Percentiles rank a stretch among this genome's conserved stretches.
Conservation (phyloP, 192 early-diverging fungal genomes). For the Podochytrium sp. region DNA sequence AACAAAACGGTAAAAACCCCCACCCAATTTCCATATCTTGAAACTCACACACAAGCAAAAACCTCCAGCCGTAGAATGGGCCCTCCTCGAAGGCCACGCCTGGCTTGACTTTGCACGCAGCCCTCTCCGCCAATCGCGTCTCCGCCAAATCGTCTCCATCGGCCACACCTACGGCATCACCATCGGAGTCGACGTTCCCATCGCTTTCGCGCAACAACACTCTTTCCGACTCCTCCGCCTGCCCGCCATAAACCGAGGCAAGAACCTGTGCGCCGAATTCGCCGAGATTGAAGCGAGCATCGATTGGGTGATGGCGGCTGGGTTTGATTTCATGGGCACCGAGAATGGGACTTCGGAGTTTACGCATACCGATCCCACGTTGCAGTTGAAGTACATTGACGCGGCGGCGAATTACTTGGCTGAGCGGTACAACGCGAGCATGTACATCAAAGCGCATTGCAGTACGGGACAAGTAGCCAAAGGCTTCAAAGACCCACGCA, state of each 20-base stretch:
- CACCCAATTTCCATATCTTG: too few species aligned
- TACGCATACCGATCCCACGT: conserved; percentile 22
- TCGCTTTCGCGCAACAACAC: conserved; percentile 36
- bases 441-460: conserved; percentile 34
- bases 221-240: conserved; percentile 29
- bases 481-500: conserved; percentile 26
- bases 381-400: conserved; percentile 26
- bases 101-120: conserved; percentile 22
- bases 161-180: conserved; percentile 23
- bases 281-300: conserved; percentile 20
- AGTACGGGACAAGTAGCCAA: conserved; percentile 32
- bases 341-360: conserved; percentile 37
- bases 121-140: not conserved
- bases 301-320: conserved; percentile 30
- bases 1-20: conserved; percentile 33
- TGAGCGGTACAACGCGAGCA: conserved; percentile 27
- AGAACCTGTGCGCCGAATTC: conserved; percentile 18
- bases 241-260: not conserved
- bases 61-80: conserved; percentile 33
- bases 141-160: conserved; percentile 14
- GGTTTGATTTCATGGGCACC: conserved; percentile 35
- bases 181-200: conserved; percentile 28
- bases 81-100: conserved; percentile 19
- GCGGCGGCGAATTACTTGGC: conserved; percentile 26
- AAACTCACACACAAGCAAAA: too few species aligned